Conservation (phyloP, 345 rosid species). For the Hirschfeldia incana region DNA sequence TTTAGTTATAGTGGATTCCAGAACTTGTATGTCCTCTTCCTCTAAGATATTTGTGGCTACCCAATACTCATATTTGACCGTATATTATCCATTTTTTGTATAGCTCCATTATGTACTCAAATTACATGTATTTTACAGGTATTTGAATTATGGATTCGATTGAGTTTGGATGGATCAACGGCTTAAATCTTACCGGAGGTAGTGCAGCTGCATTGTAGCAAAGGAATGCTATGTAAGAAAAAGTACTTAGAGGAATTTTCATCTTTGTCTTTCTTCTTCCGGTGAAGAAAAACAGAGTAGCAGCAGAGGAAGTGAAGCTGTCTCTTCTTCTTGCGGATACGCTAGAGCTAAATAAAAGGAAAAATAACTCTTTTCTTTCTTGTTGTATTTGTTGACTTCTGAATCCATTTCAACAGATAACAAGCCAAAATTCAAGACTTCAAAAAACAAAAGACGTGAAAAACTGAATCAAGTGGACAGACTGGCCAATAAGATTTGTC, state of each 20-base stretch:
- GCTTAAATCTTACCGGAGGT: conserved; percentile 46
- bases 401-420: neutral
- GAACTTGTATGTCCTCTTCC: too few species aligned
- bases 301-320: conserved; percentile 35
- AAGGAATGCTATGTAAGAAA: conserved; percentile 48
- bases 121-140: too few species aligned
- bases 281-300: conserved; percentile 8
- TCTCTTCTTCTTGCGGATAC: conserved; percentile 24
- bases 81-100: too few species aligned
- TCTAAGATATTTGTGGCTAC: too few species aligned
- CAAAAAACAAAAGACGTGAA: neutral
- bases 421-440: neutral
- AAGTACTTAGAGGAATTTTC: conserved; percentile 55
- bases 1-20: too few species aligned
- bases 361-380: neutral
- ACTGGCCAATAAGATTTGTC: neutral
- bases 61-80: too few species aligned
- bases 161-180: conserved; percentile 39
- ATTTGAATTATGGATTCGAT: too few species aligned
- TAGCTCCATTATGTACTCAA: too few species aligned
- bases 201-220: conserved; percentile 59
- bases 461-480: neutral
- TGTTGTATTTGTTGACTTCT: neutral
- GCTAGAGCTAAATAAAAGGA: conserved; percentile 44
- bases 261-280: conserved; percentile 43